Evolutionary conservation across 805 yeast genomes (phyloP).

Genomic region (Metschnikowia lunata): DNA sequence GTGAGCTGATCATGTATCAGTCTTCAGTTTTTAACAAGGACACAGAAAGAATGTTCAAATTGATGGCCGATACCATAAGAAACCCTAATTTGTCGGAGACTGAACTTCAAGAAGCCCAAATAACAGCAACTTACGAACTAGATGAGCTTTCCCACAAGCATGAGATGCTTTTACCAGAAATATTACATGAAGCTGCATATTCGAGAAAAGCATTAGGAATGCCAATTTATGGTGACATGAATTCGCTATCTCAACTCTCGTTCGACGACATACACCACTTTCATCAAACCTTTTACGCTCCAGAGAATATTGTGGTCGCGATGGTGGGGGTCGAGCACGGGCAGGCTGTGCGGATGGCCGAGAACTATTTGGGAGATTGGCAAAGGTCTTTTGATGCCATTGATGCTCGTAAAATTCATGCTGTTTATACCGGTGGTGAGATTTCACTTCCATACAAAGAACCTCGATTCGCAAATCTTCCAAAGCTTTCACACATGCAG

Average conservation of each 20-base stretch:
- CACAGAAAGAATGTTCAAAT: constrained; percentile 69
- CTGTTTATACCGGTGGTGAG: constrained; percentile 51
- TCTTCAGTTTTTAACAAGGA: constrained; percentile 90
- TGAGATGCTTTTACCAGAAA: constrained; percentile 81
- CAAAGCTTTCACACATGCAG: constrained; percentile 80
- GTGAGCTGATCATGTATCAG: constrained; percentile 91
- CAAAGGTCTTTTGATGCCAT: constrained; percentile 10
- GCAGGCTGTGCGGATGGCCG: constrained; percentile 59
- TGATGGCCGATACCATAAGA: constrained; percentile 73
- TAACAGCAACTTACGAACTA: constrained; percentile 75
- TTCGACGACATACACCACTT: constrained; percentile 54
- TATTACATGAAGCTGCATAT: constrained; percentile 83
- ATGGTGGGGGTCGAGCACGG: constrained; percentile 80
- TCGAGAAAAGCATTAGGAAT: constrained; percentile 70
- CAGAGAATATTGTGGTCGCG: constrained; percentile 79
- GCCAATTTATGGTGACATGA: constrained; percentile 79
- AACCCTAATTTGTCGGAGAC: constrained; percentile 62
- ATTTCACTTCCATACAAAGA: constrained; percentile 33
- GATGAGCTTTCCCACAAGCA: constrained; percentile 79
- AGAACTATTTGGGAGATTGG: constrained; percentile 64
- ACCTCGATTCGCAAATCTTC: constrained; percentile 46
- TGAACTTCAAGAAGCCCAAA: constrained; percentile 70
- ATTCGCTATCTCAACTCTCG: constrained; percentile 53
- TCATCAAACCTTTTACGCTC: constrained; percentile 63
- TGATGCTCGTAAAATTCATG: constrained; percentile 49